phyloP scores from a whole-genome alignment of 2,329 filamentous ascomycete genomes.

The Alternaria sp. region DNA sequence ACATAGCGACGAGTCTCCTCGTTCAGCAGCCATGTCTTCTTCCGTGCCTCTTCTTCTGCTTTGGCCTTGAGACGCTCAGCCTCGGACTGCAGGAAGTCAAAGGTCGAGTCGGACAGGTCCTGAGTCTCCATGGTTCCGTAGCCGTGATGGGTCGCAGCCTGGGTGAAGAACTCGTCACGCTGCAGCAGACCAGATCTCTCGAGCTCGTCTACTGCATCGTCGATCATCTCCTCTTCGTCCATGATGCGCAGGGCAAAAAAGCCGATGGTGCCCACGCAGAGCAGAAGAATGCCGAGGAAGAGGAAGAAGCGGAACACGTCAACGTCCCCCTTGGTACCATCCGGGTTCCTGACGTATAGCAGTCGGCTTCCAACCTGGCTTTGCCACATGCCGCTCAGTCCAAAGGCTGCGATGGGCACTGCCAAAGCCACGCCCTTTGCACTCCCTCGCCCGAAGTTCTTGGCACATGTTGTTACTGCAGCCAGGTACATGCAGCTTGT shows the following conservation, averaged over 20 bases:
- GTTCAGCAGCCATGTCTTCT: conserved; percentile 91
- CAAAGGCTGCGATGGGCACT: conserved; percentile 90
- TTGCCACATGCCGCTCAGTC: conserved; percentile 94
- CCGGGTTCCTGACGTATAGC: conserved; percentile 73
- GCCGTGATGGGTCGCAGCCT: conserved; percentile 61
- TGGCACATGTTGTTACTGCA: conserved; percentile 93
- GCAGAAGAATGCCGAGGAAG: conserved; percentile 78
- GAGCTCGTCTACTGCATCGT: conserved; percentile 88
- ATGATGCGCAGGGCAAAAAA: conserved; percentile 79
- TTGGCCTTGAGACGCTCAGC: conserved; percentile 57
- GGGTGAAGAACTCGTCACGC: conserved; percentile 75
- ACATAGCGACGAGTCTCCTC: conserved; percentile 89
- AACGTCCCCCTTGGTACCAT: conserved; percentile 68
- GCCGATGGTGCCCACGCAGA: conserved; percentile 76
- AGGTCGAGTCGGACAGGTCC: conserved; percentile 57
- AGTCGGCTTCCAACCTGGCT: conserved; percentile 85
- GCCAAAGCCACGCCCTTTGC: conserved; percentile 90
- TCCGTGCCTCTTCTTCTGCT: conserved; percentile 67
- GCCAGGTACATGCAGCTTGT: conserved; percentile 90
- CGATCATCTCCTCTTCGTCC: conserved; percentile 86
- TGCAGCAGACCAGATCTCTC: conserved; percentile 86
- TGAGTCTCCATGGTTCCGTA: conserved; percentile 70
- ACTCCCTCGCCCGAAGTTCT: conserved; percentile 93
- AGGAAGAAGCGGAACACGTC: conserved; percentile 88
- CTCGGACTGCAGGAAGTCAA: conserved; percentile 56